Evolutionary conservation across 768 basidiomycete species (phyloP), one percentile per base, ranked within the genome.

Genomic region (Leucosporidium creatinivorum): DNA sequence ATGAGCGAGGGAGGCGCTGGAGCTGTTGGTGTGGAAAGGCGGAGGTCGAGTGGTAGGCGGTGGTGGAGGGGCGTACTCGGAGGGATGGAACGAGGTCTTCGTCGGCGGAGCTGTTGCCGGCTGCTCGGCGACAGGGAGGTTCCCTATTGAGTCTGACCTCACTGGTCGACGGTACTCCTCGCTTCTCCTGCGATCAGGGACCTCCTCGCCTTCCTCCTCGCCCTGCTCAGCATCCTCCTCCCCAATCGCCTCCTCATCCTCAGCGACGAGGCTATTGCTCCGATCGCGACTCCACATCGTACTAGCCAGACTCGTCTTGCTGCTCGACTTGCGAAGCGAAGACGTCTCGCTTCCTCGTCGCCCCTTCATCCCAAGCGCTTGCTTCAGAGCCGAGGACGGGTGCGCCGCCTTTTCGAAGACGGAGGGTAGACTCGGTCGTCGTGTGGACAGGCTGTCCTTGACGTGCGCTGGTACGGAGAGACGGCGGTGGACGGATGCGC

Each of bases 401-500:
- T 80, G 80, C 10, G 78, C 73, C 6, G 79, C 80, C 63, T 78
- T 78, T 60, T 80, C 80, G 56, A 80, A 71, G 61, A 81, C 79
- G 50, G 79, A 79, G 0, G 80, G 80, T 0, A 80, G 72, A n/a
- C 77, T 78, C 0, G 79, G 79, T 21, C 80, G 75, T 3, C 77
- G 70, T n/a, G 74, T 13, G 28, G 58, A 17, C 25, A 47, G n/a
- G 44, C 19, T 28, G 26, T 72, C 59, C 30, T 61, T 3, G 66
- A 44, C 25, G 47, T 57, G 51, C 13, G n/a, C 26, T 28, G 57
- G 39, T 26, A 63, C 44, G 19, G 67, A 68, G 18, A 60, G 31
- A 12, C 67, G 68, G 0, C 63, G 63, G 8, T 44, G 39, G 39
- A 44, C 39, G 39, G 39, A 44, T 9, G 39, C 39, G 39, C 39